These are phyloP conservation scores for Talaromyces wortmannii DNA, from an alignment of 495 filamentous ascomycete species.

Conservation along the genomic window DNA sequence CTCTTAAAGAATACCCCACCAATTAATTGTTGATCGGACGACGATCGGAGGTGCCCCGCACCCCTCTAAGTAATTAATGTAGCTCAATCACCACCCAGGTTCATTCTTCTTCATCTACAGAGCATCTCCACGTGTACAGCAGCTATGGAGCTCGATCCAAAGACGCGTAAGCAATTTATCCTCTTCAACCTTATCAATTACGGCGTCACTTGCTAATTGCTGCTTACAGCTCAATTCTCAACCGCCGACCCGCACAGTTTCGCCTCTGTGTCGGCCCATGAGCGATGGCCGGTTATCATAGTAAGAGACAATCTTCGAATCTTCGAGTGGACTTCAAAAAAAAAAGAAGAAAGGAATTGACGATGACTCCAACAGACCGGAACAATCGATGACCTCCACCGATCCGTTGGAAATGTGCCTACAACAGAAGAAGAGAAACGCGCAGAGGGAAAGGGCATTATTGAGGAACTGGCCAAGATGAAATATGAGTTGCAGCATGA, in stretches of 20 bases:
- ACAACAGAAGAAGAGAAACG: slow-evolving; percentile 54
- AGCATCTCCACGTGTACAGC: not conserved
- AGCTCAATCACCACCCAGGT: too few species aligned
- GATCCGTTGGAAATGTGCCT: slow-evolving; percentile 48
- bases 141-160: slow-evolving; percentile 56
- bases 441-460: slow-evolving; percentile 79
- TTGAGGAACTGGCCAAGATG: slow-evolving; percentile 69
- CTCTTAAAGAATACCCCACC: not conserved
- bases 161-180: slow-evolving; percentile 44
- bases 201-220: slow-evolving; percentile 11
- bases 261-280: slow-evolving; percentile 70
- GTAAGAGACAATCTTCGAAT: slow-evolving; percentile 34
- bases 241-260: slow-evolving; percentile 84
- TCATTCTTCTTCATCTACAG: too few species aligned
- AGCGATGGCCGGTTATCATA: slow-evolving; percentile 90
- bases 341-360: slow-evolving; percentile 8
- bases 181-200: not conserved
- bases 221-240: slow-evolving; percentile 57
- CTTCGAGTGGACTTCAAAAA: not conserved
- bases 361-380: slow-evolving; percentile 55
- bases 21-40: too few species aligned
- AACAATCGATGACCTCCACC: slow-evolving; percentile 90
- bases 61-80: not conserved
- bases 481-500: slow-evolving; percentile 97
- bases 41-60: not conserved